Conservation (phyloP, 2,329 filamentous ascomycete species). For the Trichoderma sp. region DNA sequence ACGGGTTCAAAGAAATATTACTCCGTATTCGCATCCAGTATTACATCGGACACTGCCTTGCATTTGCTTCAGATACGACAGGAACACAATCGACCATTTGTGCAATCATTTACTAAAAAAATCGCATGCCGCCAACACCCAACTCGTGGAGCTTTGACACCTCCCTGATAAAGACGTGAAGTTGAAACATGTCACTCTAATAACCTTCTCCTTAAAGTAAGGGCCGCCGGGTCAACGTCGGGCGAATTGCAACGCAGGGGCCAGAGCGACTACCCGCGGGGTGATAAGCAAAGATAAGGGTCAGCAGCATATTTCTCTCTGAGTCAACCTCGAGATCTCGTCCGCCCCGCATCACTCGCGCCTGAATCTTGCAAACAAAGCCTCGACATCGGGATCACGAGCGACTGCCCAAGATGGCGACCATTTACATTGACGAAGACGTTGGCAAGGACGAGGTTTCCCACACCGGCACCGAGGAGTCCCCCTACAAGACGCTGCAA, state of each 20-base stretch:
- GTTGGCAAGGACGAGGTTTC: slow-evolving; percentile 67
- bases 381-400: not conserved
- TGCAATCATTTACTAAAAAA: not conserved
- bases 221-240: slow-evolving; percentile 7
- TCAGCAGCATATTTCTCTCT: slow-evolving; percentile 9
- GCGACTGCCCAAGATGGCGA: slow-evolving; percentile 30
- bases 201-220: slow-evolving; percentile 3
- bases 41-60: not conserved
- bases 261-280: slow-evolving; percentile 15
- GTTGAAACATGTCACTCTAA: not conserved
- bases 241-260: not conserved
- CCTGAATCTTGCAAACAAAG: not conserved
- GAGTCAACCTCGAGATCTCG: slow-evolving; percentile 15
- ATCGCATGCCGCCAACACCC: not conserved
- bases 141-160: not conserved
- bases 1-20: too few species aligned
- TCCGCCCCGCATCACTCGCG: slow-evolving; percentile 8
- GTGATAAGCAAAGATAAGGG: slow-evolving; percentile 21
- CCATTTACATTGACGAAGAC: slow-evolving; percentile 65
- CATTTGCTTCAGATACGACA: not conserved
- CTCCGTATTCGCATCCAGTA: not conserved
- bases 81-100: not conserved
- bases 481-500: slow-evolving; percentile 78
- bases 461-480: slow-evolving; percentile 64
- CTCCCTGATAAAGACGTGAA: not conserved